Base-by-base conservation (phyloP, 169 alveolate genomes). In the Plasmodium yoelii region DNA sequence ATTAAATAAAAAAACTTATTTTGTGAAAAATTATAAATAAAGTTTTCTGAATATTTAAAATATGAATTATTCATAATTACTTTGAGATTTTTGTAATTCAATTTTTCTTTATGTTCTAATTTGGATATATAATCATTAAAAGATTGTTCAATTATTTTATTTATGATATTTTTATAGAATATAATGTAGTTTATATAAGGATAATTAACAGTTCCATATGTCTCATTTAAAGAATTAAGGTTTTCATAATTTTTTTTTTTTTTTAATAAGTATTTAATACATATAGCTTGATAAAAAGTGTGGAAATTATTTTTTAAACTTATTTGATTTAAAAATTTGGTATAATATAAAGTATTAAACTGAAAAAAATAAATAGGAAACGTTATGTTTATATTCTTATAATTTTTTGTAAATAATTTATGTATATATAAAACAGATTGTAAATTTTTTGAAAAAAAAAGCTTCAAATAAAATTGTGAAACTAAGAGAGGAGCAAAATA, bases 241-340 rank as follows among this genome's bases (percentile, higher is more conserved):
- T 44, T 60, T 44, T 73, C 73, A 26, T 15, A 9, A 42, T 18
- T 59, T 65, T 22, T 68, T 28, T 22, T 68, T 28, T 51, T 80
- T 67, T 80, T 80, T 55, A 80, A 80, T 51, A 80, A 64, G 56
- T 67, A 80, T 51, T 80, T 80, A 70, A 80, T 80, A 28, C 84
- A 80, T 46, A 80, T 8, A 24, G 71, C 13, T 80, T 80, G 90
- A 22, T 65, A 80, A 70, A 80, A 80, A 0, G 57, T 80, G 53
- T 80, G 70, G 47, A 80, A 65, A 24, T 34, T 39, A 67, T 80
- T 80, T 34, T 80, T 18, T 12, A 34, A 26, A 19, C 68, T 71
- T 19, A 13, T 34, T 67, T 80, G 53, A 56, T 67, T 80, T 67
- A 67, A 67, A 65, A 55, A 39, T 46, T 80, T 39, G 13, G 53